Percentiles rank a stretch among this genome's conserved stretches.
These are phyloP conservation scores for Ophiocordyceps camponoti-saundersi DNA, from an alignment of 2,329 filamentous ascomycete genomes.

Conservation along the genomic window DNA sequence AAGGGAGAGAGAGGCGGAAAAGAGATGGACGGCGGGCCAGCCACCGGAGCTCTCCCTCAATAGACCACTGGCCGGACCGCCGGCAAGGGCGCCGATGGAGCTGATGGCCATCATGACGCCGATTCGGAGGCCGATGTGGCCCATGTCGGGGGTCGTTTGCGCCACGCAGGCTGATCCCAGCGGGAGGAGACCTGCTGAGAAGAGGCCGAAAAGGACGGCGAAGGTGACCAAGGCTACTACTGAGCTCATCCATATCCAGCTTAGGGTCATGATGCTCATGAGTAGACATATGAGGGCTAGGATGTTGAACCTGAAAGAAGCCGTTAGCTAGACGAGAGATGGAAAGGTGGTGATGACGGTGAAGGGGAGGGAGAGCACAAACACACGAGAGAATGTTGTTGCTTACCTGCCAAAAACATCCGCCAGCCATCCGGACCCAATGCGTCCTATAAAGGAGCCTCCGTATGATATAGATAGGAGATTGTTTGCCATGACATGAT, in stretches of 20 bases:
- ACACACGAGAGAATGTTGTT: too few relatives aligned
- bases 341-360: too few relatives aligned
- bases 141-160: slow-evolving; percentile 12
- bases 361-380: too few relatives aligned
- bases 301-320: slow-evolving; percentile 21
- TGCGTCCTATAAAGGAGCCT: slow-evolving; percentile 34
- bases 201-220: slow-evolving; percentile 11
- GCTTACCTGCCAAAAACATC: slow-evolving; percentile 27
- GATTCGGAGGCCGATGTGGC: slow-evolving; percentile 12
- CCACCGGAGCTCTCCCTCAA: slow-evolving; percentile 4
- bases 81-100: slow-evolving; percentile 9
- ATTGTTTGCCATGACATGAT: slow-evolving; percentile 36
- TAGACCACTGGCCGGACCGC: slow-evolving; percentile 8
- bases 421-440: slow-evolving; percentile 31
- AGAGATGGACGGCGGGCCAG: slow-evolving; percentile 5
- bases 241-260: slow-evolving; percentile 12
- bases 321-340: not conserved
- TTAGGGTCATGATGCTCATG: slow-evolving; percentile 11
- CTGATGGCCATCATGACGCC: slow-evolving; percentile 15
- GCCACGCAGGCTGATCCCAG: slow-evolving; percentile 14
- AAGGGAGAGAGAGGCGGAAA: slow-evolving; percentile 5
- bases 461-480: slow-evolving; percentile 45
- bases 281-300: slow-evolving; percentile 7
- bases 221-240: slow-evolving; percentile 7
- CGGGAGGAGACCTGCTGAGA: slow-evolving; percentile 16